Conservation (phyloP, 2,329 filamentous ascomycete genomes). For the Bipolaris oryzae region DNA sequence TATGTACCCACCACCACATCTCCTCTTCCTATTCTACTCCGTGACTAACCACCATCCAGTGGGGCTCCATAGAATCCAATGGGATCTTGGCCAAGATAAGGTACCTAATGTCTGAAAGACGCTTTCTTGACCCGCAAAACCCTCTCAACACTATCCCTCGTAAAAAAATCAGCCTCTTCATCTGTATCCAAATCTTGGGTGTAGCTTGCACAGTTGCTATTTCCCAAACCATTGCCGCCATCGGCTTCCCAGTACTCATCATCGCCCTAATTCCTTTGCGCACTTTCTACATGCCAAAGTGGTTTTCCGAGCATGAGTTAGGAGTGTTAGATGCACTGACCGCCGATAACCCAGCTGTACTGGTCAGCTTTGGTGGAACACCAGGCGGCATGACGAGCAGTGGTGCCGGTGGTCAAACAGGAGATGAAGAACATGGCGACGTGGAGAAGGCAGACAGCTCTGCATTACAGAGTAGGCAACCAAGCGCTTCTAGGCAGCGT, state of each 20-base stretch:
- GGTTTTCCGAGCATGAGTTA: constrained; percentile 57
- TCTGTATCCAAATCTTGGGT: constrained; percentile 56
- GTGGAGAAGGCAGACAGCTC: constrained; percentile 4
- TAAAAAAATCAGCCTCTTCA: constrained; percentile 56
- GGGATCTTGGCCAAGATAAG: constrained; percentile 57
- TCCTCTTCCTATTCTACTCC: neutral
- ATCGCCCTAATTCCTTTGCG: constrained; percentile 61
- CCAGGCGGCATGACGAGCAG: constrained; percentile 39
- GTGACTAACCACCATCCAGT: constrained; percentile 30
- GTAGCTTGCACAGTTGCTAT: constrained; percentile 60
- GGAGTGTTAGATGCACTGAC: constrained; percentile 59
- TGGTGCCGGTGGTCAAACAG: constrained; percentile 16
- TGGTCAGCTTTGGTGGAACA: constrained; percentile 59
- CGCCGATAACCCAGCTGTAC: constrained; percentile 57
- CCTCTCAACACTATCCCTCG: constrained; percentile 52
- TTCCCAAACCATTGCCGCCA: constrained; percentile 63
- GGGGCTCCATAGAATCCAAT: constrained; percentile 54
- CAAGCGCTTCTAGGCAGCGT: constrained; percentile 28
- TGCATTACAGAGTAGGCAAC: constrained; percentile 12
- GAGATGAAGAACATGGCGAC: constrained; percentile 18
- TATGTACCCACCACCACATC: constrained; percentile 26
- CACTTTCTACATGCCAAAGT: constrained; percentile 56
- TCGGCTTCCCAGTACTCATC: constrained; percentile 63
- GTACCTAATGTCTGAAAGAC: constrained; percentile 54
- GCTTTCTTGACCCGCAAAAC: constrained; percentile 56